phyloP scores from a whole-genome alignment of 768 basidiomycete species.

The Termitomyces sp. region DNA sequence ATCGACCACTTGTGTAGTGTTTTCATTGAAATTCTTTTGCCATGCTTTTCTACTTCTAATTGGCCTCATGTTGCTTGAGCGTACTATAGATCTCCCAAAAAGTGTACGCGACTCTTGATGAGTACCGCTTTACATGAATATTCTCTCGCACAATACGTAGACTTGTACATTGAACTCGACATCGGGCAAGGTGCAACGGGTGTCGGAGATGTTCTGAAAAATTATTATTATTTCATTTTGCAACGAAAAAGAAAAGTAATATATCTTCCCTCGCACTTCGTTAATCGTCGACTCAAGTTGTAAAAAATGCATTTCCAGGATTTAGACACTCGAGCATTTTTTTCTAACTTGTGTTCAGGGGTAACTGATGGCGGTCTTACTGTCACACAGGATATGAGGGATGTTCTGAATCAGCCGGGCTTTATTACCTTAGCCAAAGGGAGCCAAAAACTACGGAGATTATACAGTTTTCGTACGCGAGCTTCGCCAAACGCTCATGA shows the following conservation, averaged over 20 bases:
- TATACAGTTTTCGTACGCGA: slow-evolving; percentile 21
- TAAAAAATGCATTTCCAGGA: background rate
- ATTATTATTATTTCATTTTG: background rate
- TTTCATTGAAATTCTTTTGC: background rate
- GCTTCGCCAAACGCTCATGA: background rate
- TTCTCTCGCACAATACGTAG: too few species aligned
- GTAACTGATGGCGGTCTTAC: background rate
- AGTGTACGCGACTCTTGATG: too few species aligned
- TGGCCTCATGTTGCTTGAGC: too few species aligned
- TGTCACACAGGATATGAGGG: background rate
- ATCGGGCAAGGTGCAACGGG: too few species aligned
- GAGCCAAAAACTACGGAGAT: background rate
- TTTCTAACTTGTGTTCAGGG: background rate
- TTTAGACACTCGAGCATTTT: background rate
- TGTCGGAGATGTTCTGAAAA: too few species aligned
- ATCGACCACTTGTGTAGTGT: too few species aligned
- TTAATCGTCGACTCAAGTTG: background rate
- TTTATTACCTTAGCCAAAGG: background rate
- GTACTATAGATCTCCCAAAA: too few species aligned
- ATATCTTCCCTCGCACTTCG: background rate
- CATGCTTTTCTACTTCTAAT: too few species aligned
- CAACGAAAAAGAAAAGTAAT: background rate
- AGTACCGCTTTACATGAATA: too few species aligned
- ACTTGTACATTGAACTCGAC: too few species aligned
- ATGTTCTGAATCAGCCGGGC: background rate